Evolutionary conservation across 2,329 filamentous ascomycete species (phyloP), one percentile per base, ranked within the genome.

Genomic region (Ambrosiella cleistominuta): DNA sequence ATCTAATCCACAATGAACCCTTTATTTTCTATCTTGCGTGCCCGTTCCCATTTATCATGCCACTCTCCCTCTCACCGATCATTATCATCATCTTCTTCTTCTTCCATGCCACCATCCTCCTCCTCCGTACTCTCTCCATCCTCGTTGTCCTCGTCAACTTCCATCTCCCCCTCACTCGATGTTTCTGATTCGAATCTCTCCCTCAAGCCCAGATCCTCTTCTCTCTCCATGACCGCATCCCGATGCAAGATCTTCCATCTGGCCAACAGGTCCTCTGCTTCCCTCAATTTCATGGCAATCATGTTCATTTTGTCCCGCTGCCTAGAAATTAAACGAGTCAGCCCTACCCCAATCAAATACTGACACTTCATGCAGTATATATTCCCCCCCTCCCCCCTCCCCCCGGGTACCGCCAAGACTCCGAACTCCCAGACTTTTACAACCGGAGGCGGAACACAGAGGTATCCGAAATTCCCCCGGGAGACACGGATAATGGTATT

Each of bases 161-260:
- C 44, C 8, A 47, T 47, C n/a, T 47, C 44, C n/a, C 19, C 44
- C n/a, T 13, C 11, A 17, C 19, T 17, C n/a, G 44, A 47, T 7
- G 44, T n/a, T 2, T 13, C 9, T 7, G 44, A 37, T 12, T 56
- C 54, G 13, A 45, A 54, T 9, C 36, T 38, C 12, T 38, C 19
- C 13, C 55, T 27, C 2, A 51, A 27, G 4, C 55, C 55, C 11
- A 39, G 9, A 27, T 57, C 36, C 19, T 57, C 55, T 37, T 57
- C 55, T 13, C 50, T 17, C 35, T 57, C 55, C 19, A 39, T 49
- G 9, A 49, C 27, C 7, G 55, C 55, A 19, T 57, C 55, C 38
- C 35, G 49, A 2, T 38, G n/a, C 27, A 49, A 35, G 7, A 40
- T 57, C 13, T 27, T 40, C 55, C 55, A 57, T 13, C 27, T 35